Conservation (phyloP, 2,329 filamentous ascomycete species). For the Colletotrichum gigasporum region DNA sequence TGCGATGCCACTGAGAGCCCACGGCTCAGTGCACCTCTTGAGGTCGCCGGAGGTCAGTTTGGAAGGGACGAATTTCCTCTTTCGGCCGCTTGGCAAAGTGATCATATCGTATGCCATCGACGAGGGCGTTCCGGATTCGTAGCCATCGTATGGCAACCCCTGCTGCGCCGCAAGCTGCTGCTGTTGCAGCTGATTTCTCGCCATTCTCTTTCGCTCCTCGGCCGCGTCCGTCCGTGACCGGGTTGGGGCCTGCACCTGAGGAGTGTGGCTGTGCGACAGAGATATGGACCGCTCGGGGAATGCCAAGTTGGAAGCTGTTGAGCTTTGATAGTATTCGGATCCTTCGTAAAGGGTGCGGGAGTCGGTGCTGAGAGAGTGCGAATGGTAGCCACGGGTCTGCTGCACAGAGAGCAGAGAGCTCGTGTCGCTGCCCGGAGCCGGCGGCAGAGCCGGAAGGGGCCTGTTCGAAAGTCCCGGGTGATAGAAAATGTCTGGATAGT, state of each 20-base stretch:
- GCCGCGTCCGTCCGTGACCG: slow-evolving; percentile 95
- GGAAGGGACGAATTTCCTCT: slow-evolving; percentile 84
- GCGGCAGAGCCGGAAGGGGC: slow-evolving; percentile 71
- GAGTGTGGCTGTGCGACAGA: slow-evolving; percentile 82
- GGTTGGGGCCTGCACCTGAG: slow-evolving; percentile 81
- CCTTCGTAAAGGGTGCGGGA: slow-evolving; percentile 50
- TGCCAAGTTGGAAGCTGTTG: slow-evolving; percentile 44
- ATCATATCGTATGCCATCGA: slow-evolving; percentile 82
- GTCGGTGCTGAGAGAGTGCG: slow-evolving; percentile 59
- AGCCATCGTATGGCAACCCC: slow-evolving; percentile 62
- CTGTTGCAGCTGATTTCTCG: slow-evolving; percentile 64
- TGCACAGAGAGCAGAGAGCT: slow-evolving; percentile 60
- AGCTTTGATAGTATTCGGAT: slow-evolving; percentile 58
- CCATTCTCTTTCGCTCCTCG: slow-evolving; percentile 67
- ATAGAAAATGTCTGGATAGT: slow-evolving; percentile 92
- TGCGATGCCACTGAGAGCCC: slow-evolving; percentile 90
- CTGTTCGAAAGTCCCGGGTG: slow-evolving; percentile 80
- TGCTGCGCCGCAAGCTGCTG: slow-evolving; percentile 61
- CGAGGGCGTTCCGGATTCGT: slow-evolving; percentile 63
- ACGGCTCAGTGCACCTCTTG: slow-evolving; percentile 86
- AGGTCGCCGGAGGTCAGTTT: slow-evolving; percentile 86
- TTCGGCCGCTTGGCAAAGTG: slow-evolving; percentile 79
- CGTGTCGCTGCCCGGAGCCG: slow-evolving; percentile 69
- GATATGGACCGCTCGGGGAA: slow-evolving; percentile 80
- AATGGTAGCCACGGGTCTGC: slow-evolving; percentile 48